These are phyloP conservation scores for Acarospora socialis DNA, from an alignment of 2,329 filamentous ascomycete genomes.

Conservation along the genomic window DNA sequence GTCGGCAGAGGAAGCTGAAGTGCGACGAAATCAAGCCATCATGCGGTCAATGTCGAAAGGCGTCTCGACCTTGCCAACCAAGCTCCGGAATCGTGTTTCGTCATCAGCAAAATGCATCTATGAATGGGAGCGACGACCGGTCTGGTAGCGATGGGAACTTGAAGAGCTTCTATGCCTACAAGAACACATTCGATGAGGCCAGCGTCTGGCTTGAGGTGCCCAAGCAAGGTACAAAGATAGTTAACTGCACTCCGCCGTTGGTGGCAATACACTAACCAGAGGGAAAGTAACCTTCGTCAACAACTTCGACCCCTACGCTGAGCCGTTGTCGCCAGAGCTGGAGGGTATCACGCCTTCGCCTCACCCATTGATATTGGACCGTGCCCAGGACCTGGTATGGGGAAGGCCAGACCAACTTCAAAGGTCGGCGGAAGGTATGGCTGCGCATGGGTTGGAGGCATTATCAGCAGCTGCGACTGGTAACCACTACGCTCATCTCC, in stretches of 20 bases:
- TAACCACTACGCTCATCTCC: slow-evolving; percentile 22
- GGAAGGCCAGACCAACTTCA: too few species aligned
- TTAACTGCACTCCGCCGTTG: slow-evolving; percentile 2
- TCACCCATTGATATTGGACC: slow-evolving; percentile 15
- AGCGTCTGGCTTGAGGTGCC: slow-evolving; percentile 50
- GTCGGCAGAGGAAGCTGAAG: slow-evolving; percentile 48
- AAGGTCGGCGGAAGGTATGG: too few species aligned
- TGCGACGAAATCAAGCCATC: slow-evolving; percentile 48
- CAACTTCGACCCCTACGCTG: slow-evolving; percentile 46
- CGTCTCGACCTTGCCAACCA: slow-evolving; percentile 44
- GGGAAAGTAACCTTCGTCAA: slow-evolving; percentile 45
- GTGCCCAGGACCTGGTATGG: slow-evolving; percentile 22
- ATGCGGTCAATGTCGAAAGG: slow-evolving; percentile 48
- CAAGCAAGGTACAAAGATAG: slow-evolving; percentile 33
- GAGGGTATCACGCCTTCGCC: slow-evolving; percentile 3
- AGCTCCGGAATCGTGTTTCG: slow-evolving; percentile 51
- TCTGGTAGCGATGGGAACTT: slow-evolving; percentile 28
- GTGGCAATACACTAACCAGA: too few species aligned
- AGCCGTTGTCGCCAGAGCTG: slow-evolving; percentile 7
- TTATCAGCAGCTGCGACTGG: slow-evolving; percentile 38
- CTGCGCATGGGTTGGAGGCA: slow-evolving; percentile 39
- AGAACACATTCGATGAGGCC: slow-evolving; percentile 47
- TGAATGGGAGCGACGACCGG: slow-evolving; percentile 39
- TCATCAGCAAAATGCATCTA: slow-evolving; percentile 55
- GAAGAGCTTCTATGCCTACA: slow-evolving; percentile 51